Base-by-base conservation (phyloP, 495 filamentous ascomycete species). In the Astrothelium macrocarpum region DNA sequence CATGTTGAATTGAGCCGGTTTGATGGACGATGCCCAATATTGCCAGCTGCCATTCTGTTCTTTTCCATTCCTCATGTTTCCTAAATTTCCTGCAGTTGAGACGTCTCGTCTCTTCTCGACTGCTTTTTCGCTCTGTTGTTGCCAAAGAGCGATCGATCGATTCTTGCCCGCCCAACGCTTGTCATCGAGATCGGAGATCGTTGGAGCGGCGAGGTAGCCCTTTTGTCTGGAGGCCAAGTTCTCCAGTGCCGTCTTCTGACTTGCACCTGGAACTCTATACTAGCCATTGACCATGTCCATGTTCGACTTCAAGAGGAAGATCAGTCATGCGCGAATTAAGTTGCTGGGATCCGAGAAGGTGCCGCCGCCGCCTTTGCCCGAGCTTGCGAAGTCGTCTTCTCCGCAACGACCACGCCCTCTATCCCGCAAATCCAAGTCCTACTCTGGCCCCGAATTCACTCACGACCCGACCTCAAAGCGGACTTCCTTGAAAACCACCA, bases 301-400 rank as follows among this genome's bases (percentile, higher is more conserved):
- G 49, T 56, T 56, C 49, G 49, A 56, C 25, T 56, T 56, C 49
- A 56, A 56, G 25, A 26, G 49, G 49, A 56, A 20, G 16, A 26
- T 56, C 49, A 56, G 49, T 56, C 49, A 56, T 56, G 49, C 49
- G 20, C 49, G 49, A 56, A 25, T 56, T 5, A 56, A 56, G 49
- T 20, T 56, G 49, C 49, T 56, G n/a, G 49, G 49, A 56, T 28
- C 49, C 49, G 49, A 56, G 49, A 56, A 56, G 49, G 49, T 16
- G 45, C 45, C 45, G 45, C 45, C 45, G n/a, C 49, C 7, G 25
- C 49, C 49, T 2, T 7, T 29, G 49, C 20, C 49, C 23, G 49
- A 11, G 49, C 49, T 29, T 56, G 23, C 23, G 26, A 26, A 56
- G 49, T n/a, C 49, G 25, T 10, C 25, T 56, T 56, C 49, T 56